Percentiles rank a stretch among this genome's conserved stretches.
These are phyloP conservation scores for Hirsutella thompsonii DNA, from an alignment of 2,329 filamentous ascomycete species.

Conservation along the genomic window DNA sequence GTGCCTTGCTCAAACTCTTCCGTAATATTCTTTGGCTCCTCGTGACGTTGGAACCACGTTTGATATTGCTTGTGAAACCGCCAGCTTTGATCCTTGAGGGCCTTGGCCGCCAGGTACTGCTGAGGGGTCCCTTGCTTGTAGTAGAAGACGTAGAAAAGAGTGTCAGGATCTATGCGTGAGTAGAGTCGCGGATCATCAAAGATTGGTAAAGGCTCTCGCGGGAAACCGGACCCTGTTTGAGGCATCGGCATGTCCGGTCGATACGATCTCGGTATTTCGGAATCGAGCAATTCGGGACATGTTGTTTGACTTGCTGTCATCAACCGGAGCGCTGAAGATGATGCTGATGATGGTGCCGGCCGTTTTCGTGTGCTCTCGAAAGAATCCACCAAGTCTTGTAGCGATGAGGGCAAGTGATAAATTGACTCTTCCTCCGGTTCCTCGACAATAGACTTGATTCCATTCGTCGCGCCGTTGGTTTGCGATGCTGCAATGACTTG, in stretches of 20 bases:
- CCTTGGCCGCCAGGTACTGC: slow-evolving; percentile 89
- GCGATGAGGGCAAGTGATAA: slow-evolving; percentile 78
- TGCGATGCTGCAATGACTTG: slow-evolving; percentile 19
- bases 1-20: slow-evolving; percentile 98
- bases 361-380: slow-evolving; percentile 75
- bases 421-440: slow-evolving; percentile 60
- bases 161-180: slow-evolving; percentile 82
- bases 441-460: slow-evolving; percentile 31
- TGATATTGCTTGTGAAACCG: slow-evolving; percentile 99
- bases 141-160: slow-evolving; percentile 97
- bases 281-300: slow-evolving; percentile 64
- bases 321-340: slow-evolving; percentile 58
- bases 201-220: slow-evolving; percentile 80
- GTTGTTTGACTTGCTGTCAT: slow-evolving; percentile 61
- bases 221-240: slow-evolving; percentile 67
- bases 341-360: slow-evolving; percentile 44
- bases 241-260: slow-evolving; percentile 70
- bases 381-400: slow-evolving; percentile 83
- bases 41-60: slow-evolving; percentile 97
- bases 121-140: slow-evolving; percentile 95
- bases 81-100: slow-evolving; percentile 98
- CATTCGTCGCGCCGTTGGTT: slow-evolving; percentile 40
- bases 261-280: slow-evolving; percentile 74
- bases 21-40: slow-evolving; percentile 96
- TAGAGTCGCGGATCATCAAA: slow-evolving; percentile 88